Evolutionary conservation across 2,329 filamentous ascomycete genomes (phyloP).

Genomic region (Sporothrix curviconia): DNA sequence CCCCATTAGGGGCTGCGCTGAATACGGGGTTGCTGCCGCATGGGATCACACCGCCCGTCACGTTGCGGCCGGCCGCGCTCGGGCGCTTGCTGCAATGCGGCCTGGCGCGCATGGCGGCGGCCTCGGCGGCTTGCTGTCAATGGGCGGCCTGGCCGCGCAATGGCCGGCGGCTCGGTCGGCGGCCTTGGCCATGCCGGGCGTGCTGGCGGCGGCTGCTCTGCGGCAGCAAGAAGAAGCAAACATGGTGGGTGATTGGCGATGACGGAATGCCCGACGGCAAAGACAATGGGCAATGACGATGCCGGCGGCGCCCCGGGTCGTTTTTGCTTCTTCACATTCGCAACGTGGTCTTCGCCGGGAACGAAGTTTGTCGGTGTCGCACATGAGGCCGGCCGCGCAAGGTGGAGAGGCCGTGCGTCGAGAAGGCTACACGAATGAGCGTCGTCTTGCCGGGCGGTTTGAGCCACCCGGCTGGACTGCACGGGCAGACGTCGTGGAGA

Average conservation of each 20-base stretch:
- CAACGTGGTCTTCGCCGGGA: too few relatives aligned
- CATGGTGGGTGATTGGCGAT: too few relatives aligned
- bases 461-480: constrained; percentile 33
- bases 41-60: constrained; percentile 1
- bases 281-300: constrained; percentile 39
- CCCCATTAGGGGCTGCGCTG: constrained; percentile 25
- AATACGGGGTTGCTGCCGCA: constrained; percentile 10
- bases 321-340: too few relatives aligned
- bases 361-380: constrained; percentile 42
- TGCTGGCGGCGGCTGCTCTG: constrained; percentile 41
- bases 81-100: too few relatives aligned
- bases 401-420: constrained; percentile 30
- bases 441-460: constrained; percentile 26
- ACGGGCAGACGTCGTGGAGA: constrained; percentile 34
- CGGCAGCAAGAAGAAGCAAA: constrained; percentile 47
- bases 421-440: constrained; percentile 36
- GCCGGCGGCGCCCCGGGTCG: constrained; percentile 36
- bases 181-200: constrained; percentile 36
- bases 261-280: too few relatives aligned
- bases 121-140: too few relatives aligned
- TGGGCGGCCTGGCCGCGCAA: constrained; percentile 38
- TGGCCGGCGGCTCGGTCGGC: constrained; percentile 44
- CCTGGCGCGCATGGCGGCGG: too few relatives aligned
- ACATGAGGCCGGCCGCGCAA: constrained; percentile 40
- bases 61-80: constrained; percentile 23